Conservation (phyloP, 306 rosid genomes). For the Lablab purpureus region DNA sequence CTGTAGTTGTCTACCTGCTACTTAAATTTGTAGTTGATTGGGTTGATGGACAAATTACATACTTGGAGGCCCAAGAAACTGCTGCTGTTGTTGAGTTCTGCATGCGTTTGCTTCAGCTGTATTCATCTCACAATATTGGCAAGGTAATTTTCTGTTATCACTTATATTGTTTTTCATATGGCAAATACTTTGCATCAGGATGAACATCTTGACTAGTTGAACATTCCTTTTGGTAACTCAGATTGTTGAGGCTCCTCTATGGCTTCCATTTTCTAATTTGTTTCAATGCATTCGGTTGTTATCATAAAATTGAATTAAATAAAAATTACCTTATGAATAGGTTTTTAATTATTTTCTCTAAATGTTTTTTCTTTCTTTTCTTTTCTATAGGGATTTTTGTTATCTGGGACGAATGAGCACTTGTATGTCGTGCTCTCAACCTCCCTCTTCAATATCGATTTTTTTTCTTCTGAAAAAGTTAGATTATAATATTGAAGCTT, state of each 20-base stretch:
- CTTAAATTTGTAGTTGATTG: constrained; percentile 93
- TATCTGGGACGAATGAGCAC: neutral
- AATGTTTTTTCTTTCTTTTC: constrained; percentile 1
- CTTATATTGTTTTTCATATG: constrained; percentile 26
- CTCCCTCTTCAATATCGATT: constrained; percentile 25
- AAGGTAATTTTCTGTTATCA: constrained; percentile 63
- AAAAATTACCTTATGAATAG: neutral
- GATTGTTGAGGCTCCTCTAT: constrained; percentile 15
- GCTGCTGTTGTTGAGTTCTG: constrained; percentile 77
- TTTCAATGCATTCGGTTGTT: constrained; percentile 28
- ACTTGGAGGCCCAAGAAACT: constrained; percentile 89
- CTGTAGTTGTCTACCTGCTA: constrained; percentile 93
- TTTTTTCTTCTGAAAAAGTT: neutral
- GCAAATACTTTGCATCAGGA: constrained; percentile 9
- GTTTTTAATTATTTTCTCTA: neutral
- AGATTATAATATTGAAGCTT: neutral
- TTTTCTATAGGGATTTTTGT: constrained; percentile 16
- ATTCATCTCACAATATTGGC: constrained; percentile 94
- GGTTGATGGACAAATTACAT: constrained; percentile 94
- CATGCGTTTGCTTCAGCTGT: constrained; percentile 89
- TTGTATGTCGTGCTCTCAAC: constrained; percentile 19
- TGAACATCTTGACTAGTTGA: constrained; percentile 24
- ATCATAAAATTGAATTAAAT: constrained; percentile 30
- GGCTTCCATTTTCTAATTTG: constrained; percentile 15
- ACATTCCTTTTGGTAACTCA: constrained; percentile 26